Percentiles rank a stretch among this genome's conserved stretches.
Evolutionary conservation across 495 filamentous ascomycete species (phyloP).

Genomic region (Podospora sp.): DNA sequence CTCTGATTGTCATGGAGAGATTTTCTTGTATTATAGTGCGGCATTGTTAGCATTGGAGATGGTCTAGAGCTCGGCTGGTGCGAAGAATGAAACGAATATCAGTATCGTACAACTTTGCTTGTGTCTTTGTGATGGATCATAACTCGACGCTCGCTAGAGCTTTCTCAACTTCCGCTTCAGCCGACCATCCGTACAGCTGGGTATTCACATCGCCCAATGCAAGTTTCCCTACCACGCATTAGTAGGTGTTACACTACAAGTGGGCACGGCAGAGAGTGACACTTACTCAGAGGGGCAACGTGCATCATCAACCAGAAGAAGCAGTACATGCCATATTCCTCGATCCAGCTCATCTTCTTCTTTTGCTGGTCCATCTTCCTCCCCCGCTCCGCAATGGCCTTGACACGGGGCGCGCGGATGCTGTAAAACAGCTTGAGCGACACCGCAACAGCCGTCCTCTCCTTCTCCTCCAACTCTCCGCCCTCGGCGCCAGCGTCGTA

Average conservation of each 20-base stretch:
- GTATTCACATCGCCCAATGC: conserved; percentile 17
- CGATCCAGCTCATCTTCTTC: conserved; percentile 13
- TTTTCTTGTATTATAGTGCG: not conserved
- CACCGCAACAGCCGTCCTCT: conserved; percentile 16
- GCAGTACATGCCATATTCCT: conserved; percentile 25
- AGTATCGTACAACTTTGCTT: not conserved
- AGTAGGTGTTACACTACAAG: not conserved
- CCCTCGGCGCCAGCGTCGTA: conserved; percentile 4
- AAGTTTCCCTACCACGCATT: conserved; percentile 2
- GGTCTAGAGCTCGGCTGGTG: not conserved
- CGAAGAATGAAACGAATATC: not conserved
- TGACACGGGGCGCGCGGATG: conserved; percentile 17
- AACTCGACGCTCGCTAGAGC: not conserved
- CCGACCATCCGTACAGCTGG: conserved; percentile 19
- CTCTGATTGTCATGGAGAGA: not conserved
- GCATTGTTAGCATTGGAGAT: not conserved
- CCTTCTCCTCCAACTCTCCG: not conserved
- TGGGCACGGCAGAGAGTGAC: not conserved
- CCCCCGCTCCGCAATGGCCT: conserved; percentile 20
- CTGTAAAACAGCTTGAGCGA: conserved; percentile 20
- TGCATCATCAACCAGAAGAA: conserved; percentile 21
- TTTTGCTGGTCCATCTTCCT: conserved; percentile 19
- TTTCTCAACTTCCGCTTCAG: conserved; percentile 16
- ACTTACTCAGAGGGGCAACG: conserved; percentile 14
- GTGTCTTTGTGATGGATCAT: not conserved